A percentile compares a stretch with the other conserved stretches of the same genome.
Conservation (phyloP, 2,329 filamentous ascomycete genomes). For the Alternaria sp. region DNA sequence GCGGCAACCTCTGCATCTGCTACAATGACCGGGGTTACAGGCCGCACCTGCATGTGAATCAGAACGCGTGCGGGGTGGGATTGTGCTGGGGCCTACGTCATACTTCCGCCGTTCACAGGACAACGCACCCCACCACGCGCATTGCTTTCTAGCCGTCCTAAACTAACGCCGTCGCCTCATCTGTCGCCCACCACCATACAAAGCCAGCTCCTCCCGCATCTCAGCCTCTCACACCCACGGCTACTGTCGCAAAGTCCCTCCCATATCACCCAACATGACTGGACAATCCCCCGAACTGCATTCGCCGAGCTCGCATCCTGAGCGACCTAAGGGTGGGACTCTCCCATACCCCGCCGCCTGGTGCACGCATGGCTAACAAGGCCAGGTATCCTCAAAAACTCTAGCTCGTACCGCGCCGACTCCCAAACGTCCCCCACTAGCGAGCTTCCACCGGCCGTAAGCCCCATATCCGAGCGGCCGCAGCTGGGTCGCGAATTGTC, state of each 20-base stretch:
- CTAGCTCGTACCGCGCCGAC: constrained; percentile 66
- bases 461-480: constrained; percentile 47
- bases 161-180: background rate
- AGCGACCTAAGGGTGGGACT: constrained; percentile 54
- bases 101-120: constrained; percentile 8
- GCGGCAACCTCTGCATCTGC: constrained; percentile 6
- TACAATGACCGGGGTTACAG: background rate
- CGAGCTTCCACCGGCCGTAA: constrained; percentile 43
- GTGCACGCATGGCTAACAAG: constrained; percentile 14
- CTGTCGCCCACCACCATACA: background rate
- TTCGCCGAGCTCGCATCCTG: constrained; percentile 44
- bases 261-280: constrained; percentile 28
- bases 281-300: constrained; percentile 43
- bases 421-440: constrained; percentile 55
- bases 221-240: background rate
- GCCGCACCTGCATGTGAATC: constrained; percentile 7
- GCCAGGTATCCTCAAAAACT: constrained; percentile 92
- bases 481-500: constrained; percentile 60
- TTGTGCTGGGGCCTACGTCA: constrained; percentile 12
- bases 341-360: constrained; percentile 1
- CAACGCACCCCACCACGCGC: constrained; percentile 7
- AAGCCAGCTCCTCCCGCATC: background rate
- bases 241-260: constrained; percentile 16
- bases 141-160: constrained; percentile 12
- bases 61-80: constrained; percentile 7